phyloP scores from a whole-genome alignment of 768 basidiomycete genomes.

The Rhizopogon sp. region DNA sequence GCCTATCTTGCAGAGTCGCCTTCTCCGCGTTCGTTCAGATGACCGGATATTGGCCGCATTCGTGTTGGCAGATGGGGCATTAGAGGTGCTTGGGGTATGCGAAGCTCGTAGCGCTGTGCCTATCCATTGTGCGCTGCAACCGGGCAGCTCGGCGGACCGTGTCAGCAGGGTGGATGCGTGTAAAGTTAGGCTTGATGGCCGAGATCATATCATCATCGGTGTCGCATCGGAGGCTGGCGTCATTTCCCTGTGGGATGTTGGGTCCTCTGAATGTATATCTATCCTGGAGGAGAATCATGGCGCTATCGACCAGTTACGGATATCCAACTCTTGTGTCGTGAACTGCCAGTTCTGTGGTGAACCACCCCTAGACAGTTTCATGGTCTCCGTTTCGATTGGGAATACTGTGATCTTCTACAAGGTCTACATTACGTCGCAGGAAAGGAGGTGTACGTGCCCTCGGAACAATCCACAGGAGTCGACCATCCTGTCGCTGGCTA shows the following conservation, averaged over 20 bases:
- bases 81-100: slow-evolving; percentile 56
- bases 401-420: slow-evolving; percentile 63
- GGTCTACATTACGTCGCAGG: slow-evolving; percentile 49
- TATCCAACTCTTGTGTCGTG: slow-evolving; percentile 49
- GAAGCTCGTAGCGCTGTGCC: slow-evolving; percentile 37
- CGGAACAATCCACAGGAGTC: slow-evolving; percentile 40
- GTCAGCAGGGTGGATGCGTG: slow-evolving; percentile 53
- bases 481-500: slow-evolving; percentile 36
- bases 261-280: slow-evolving; percentile 58
- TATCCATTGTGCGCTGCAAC: slow-evolving; percentile 45
- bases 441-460: slow-evolving; percentile 65
- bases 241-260: slow-evolving; percentile 73
- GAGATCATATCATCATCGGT: slow-evolving; percentile 48
- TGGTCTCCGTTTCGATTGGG: slow-evolving; percentile 62
- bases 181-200: slow-evolving; percentile 45
- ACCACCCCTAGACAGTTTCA: slow-evolving; percentile 58
- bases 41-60: slow-evolving; percentile 51
- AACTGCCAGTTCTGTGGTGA: slow-evolving; percentile 72
- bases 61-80: slow-evolving; percentile 56
- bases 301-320: slow-evolving; percentile 51
- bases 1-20: slow-evolving; percentile 41
- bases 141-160: slow-evolving; percentile 53
- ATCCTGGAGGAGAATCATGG: slow-evolving; percentile 59
- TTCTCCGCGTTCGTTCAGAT: slow-evolving; percentile 45
- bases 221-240: slow-evolving; percentile 61